These are phyloP conservation scores for Neoarthrinium moseri DNA, from an alignment of 2,329 filamentous ascomycete genomes.

Conservation along the genomic window DNA sequence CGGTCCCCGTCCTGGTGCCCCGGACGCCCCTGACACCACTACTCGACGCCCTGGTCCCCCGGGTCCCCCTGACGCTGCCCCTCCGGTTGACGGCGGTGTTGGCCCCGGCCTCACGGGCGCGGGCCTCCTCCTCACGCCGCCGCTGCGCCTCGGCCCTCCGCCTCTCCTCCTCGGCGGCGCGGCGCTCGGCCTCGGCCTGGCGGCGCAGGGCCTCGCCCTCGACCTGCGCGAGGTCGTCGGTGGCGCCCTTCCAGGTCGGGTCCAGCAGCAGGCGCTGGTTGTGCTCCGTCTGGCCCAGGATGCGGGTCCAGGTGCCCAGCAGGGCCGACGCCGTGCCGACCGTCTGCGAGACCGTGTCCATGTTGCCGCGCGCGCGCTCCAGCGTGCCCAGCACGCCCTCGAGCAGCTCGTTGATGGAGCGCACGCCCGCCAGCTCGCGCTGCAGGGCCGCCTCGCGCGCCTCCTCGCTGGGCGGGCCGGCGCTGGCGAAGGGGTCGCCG, in stretches of 20 bases:
- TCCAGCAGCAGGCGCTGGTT: conserved; percentile 91
- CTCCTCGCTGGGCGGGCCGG: conserved; percentile 65
- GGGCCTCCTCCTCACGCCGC: conserved; percentile 61
- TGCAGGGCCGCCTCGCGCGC: conserved; percentile 72
- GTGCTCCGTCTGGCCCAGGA: conserved; percentile 95
- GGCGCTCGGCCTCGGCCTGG: conserved; percentile 75
- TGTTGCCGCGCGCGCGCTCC: conserved; percentile 71
- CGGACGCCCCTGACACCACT: conserved; percentile 6
- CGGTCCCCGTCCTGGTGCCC: conserved; percentile 12
- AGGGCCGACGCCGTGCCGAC: conserved; percentile 85
- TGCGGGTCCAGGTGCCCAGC: conserved; percentile 92
- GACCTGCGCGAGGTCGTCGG: conserved; percentile 79
- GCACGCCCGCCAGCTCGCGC: conserved; percentile 78
- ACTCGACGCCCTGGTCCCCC: conserved; percentile 5
- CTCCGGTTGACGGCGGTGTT: conserved; percentile 1
- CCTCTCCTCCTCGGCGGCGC: conserved; percentile 75
- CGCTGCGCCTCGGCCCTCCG: conserved; percentile 69
- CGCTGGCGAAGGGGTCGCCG: conserved; percentile 39
- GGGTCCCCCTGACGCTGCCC: conserved; percentile 11
- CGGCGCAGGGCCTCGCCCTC: conserved; percentile 75
- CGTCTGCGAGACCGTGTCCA: conserved; percentile 84
- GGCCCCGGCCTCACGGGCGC: conserved; percentile 37
- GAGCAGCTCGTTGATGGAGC: conserved; percentile 84
- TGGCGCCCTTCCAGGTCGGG: conserved; percentile 85
- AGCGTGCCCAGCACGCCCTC: conserved; percentile 74